Conservation (phyloP, 768 basidiomycete genomes). For the Boletus patriciae region DNA sequence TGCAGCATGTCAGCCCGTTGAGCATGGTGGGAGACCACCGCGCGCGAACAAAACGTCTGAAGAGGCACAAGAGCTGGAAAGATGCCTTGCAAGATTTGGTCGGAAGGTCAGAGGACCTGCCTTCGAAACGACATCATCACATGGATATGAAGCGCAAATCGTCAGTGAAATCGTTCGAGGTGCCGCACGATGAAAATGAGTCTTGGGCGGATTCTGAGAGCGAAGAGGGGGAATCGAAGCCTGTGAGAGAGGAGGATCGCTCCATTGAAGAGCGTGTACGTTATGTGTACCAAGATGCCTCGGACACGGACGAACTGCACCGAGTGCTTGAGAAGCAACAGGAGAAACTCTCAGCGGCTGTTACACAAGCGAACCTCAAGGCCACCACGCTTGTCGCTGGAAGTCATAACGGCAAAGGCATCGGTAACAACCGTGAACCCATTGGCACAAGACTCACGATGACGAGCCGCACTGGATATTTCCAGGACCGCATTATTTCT, state of each 20-base stretch:
- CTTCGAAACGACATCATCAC: slow-evolving; percentile 18
- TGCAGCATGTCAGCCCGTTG: slow-evolving; percentile 85
- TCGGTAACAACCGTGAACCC: slow-evolving; percentile 48
- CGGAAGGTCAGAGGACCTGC: slow-evolving; percentile 37
- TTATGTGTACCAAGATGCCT: slow-evolving; percentile 44
- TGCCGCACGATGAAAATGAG: slow-evolving; percentile 45
- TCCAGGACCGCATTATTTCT: slow-evolving; percentile 90
- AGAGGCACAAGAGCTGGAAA: slow-evolving; percentile 58
- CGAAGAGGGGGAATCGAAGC: slow-evolving; percentile 45
- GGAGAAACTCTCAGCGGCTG: slow-evolving; percentile 49
- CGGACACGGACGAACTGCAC: slow-evolving; percentile 15
- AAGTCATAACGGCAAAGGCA: slow-evolving; percentile 29
- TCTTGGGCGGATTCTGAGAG: slow-evolving; percentile 55
- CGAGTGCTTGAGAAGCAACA: slow-evolving; percentile 47
- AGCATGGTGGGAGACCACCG: slow-evolving; percentile 83
- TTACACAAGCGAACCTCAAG: slow-evolving; percentile 50
- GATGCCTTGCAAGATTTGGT: slow-evolving; percentile 52
- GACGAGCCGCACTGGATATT: slow-evolving; percentile 92
- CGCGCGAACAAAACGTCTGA: slow-evolving; percentile 40
- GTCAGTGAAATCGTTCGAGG: slow-evolving; percentile 26
- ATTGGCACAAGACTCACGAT: slow-evolving; percentile 90
- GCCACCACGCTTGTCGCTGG: slow-evolving; percentile 39
- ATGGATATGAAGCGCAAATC: slow-evolving; percentile 31
- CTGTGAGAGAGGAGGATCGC: slow-evolving; percentile 66
- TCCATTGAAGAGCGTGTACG: slow-evolving; percentile 74